A percentile compares a stretch with the other conserved stretches of the same genome.
phyloP scores from a whole-genome alignment of 805 yeast species.

The Saccharomycopsis microspora region DNA sequence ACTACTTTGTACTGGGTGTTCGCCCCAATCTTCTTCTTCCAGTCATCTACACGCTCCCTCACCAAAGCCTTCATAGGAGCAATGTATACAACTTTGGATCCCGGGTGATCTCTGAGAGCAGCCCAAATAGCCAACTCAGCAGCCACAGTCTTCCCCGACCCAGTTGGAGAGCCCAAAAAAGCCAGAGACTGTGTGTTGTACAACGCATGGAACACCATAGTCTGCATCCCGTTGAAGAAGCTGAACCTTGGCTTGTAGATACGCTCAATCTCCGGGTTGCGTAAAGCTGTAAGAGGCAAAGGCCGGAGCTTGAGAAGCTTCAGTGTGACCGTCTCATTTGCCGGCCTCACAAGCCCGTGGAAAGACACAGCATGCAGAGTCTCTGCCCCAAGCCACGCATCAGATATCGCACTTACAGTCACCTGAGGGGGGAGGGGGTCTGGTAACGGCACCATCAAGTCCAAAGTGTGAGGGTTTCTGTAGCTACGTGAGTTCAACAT shows the following conservation, averaged over 20 bases:
- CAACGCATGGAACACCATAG: slow-evolving; percentile 86
- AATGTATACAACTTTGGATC: slow-evolving; percentile 70
- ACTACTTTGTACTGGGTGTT: slow-evolving; percentile 44
- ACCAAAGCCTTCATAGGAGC: slow-evolving; percentile 89
- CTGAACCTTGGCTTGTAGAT: slow-evolving; percentile 61
- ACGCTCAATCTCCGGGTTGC: slow-evolving; percentile 51
- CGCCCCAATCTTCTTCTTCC: slow-evolving; percentile 46
- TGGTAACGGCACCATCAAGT: slow-evolving; percentile 82
- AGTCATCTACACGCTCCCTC: slow-evolving; percentile 73
- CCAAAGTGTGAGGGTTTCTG: slow-evolving; percentile 54
- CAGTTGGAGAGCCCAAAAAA: slow-evolving; percentile 96
- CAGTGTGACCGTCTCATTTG: slow-evolving; percentile 77
- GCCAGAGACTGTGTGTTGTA: slow-evolving; percentile 72
- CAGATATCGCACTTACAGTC: slow-evolving; percentile 68
- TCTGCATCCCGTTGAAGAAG: slow-evolving; percentile 97
- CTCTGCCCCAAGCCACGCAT: slow-evolving; percentile 84
- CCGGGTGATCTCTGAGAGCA: slow-evolving; percentile 75
- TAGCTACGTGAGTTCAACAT: slow-evolving; percentile 51
- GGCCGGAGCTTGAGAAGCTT: slow-evolving; percentile 75
- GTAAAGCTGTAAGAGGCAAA: slow-evolving; percentile 71
- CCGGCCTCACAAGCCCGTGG: slow-evolving; percentile 82
- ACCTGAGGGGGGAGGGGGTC: slow-evolving; percentile 90
- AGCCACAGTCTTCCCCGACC: slow-evolving; percentile 95
- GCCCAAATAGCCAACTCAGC: slow-evolving; percentile 97
- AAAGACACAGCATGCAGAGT: slow-evolving; percentile 68